Evolutionary conservation across 2,329 filamentous ascomycete genomes (phyloP), one percentile per base, ranked within the genome.

Genomic region (Xylaria sp.): DNA sequence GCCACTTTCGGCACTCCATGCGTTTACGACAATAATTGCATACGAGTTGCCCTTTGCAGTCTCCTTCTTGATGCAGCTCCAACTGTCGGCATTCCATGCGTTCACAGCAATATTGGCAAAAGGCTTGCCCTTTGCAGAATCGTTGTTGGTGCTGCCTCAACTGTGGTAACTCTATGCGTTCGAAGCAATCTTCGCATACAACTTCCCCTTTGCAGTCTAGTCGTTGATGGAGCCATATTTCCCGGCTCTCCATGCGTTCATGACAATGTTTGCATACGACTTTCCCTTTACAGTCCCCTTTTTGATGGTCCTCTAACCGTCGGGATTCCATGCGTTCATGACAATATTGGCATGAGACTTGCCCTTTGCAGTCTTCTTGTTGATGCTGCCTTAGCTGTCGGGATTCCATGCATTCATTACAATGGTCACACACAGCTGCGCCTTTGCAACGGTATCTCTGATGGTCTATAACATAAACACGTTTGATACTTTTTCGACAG

Each of bases 101-200:
- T 28, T 28, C 1, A 28, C 3, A 6, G 45, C 45, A 48, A 48
- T 28, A n/a, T n/a, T n/a, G n/a, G n/a, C n/a, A n/a, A n/a, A n/a
- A n/a, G n/a, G n/a, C n/a, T n/a, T n/a, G n/a, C n/a, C n/a, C n/a
- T n/a, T n/a, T n/a, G n/a, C n/a, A n/a, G n/a, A n/a, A n/a, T n/a
- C n/a, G n/a, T n/a, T n/a, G n/a, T n/a, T n/a, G n/a, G n/a, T n/a
- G n/a, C n/a, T n/a, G n/a, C n/a, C n/a, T n/a, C n/a, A n/a, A n/a
- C n/a, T n/a, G n/a, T n/a, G n/a, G n/a, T n/a, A n/a, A 20, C 5
- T 3, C 5, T 0, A 9, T 13, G 3, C 5, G 2, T 3, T 12
- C 18, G 6, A 3, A 13, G 23, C 45, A 28, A n/a, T n/a, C n/a
- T n/a, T n/a, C n/a, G n/a, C n/a, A n/a, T n/a, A n/a, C n/a, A n/a